Percentiles rank a stretch among this genome's conserved stretches.
Conservation (phyloP, 2,329 filamentous ascomycete genomes). For the Venturia carpophila region DNA sequence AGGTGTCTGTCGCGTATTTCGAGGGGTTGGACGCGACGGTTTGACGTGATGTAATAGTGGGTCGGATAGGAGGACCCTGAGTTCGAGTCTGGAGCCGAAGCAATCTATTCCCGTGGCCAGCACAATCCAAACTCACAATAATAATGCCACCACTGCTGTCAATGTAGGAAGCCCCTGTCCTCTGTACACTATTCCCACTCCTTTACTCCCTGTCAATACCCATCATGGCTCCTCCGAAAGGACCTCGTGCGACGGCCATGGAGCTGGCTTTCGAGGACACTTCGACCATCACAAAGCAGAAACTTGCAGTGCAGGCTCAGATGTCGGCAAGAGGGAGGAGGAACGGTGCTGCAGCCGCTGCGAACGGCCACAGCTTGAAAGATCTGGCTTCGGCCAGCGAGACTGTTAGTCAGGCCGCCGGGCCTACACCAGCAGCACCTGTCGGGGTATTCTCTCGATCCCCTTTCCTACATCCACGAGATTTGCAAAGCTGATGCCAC, state of each 20-base stretch:
- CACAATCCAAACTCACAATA: not conserved
- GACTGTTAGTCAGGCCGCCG: not conserved
- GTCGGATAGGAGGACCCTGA: not conserved
- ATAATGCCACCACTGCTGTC: not conserved
- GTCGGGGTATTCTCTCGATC: not conserved
- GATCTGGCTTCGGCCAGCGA: slow-evolving; percentile 14
- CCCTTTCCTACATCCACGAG: not conserved
- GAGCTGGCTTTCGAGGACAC: slow-evolving; percentile 11
- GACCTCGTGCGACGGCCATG: slow-evolving; percentile 5
- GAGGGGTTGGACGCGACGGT: too few relatives aligned
- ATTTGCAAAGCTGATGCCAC: slow-evolving; percentile 20
- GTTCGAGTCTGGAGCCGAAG: not conserved
- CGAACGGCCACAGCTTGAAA: slow-evolving; percentile 7
- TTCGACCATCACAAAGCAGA: slow-evolving; percentile 16
- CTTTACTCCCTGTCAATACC: not conserved
- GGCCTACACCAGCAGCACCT: not conserved
- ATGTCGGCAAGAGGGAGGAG: slow-evolving; percentile 12
- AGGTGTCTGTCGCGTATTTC: too few relatives aligned
- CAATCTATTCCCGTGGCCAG: not conserved
- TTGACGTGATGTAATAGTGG: not conserved
- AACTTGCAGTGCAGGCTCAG: slow-evolving; percentile 17
- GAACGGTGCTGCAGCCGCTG: slow-evolving; percentile 9
- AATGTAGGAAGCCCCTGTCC: not conserved
- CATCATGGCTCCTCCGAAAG: slow-evolving; percentile 17
- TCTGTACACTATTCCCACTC: not conserved